Percentiles rank a stretch among this genome's conserved stretches.
Evolutionary conservation across 2,329 filamentous ascomycete species (phyloP).

Genomic region (Westerdykella sp.): DNA sequence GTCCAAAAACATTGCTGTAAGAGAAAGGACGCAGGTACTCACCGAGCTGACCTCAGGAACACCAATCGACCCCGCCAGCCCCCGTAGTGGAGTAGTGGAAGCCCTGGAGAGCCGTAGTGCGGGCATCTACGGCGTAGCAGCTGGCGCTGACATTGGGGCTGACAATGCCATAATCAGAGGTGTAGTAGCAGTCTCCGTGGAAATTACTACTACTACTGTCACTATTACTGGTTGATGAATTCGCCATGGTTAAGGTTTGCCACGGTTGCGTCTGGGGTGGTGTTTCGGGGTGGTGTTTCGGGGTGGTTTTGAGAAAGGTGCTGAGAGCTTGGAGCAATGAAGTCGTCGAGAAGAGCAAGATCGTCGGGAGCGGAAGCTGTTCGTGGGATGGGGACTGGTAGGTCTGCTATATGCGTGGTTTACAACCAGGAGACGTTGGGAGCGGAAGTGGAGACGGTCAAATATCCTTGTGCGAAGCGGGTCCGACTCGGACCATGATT

Average conservation of each 20-base stretch:
- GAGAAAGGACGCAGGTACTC: constrained; percentile 9
- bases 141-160: constrained; percentile 77
- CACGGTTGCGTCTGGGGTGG: constrained; percentile 38
- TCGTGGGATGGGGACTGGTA: neutral
- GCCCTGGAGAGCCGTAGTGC: constrained; percentile 65
- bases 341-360: neutral
- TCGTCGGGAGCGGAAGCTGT: neutral
- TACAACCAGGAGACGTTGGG: neutral
- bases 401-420: neutral
- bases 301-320: constrained; percentile 3
- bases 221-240: constrained; percentile 62
- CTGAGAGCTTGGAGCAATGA: neutral
- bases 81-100: constrained; percentile 95
- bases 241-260: constrained; percentile 57
- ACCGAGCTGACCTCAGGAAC: constrained; percentile 43
- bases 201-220: constrained; percentile 62
- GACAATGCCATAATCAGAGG: constrained; percentile 37
- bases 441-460: constrained; percentile 3
- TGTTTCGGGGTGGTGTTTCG: constrained; percentile 1
- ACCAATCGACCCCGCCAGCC: constrained; percentile 56
- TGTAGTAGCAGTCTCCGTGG: constrained; percentile 48
- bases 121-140: constrained; percentile 76
- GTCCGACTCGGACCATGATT: neutral
- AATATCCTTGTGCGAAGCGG: constrained; percentile 2
- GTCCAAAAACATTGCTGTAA: neutral